Evolutionary conservation across 2,329 filamentous ascomycete species (phyloP), one percentile per base, ranked within the genome.

Genomic region (Venturia carpophila): DNA sequence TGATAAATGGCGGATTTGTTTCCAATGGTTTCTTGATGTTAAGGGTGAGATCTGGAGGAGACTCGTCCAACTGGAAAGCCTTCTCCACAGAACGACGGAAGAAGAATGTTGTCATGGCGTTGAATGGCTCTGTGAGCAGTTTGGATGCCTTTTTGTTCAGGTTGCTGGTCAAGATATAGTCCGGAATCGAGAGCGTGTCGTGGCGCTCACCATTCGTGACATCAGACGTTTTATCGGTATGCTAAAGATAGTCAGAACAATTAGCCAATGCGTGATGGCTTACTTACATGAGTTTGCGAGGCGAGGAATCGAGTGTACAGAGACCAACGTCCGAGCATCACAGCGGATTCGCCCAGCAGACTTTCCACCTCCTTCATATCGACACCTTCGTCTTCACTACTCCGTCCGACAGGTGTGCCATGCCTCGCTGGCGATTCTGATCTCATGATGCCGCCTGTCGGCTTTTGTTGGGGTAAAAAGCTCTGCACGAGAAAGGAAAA

Each of bases 401-500:
- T 77, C 11, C 89, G 83, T 17, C 85, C 84, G 2, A 68, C 68
- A 34, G 71, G 72, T 61, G 74, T 76, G 56, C 68, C 69, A 30
- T 67, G 65, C 43, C 82, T 75, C 11, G 90, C 90, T 0, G 93
- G 93, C 1, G 92, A 96, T 68, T 83, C 87, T 45, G 91, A 85
- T 56, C 91, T 84, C 2, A 88, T 83, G 1, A 87, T 87, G 1
- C 84, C 85, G 13, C 81, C 75, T 9, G 77, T 75, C 6, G 84
- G 80, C 67, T 87, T 87, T 66, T 91, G 88, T 39, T 84, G 80
- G 0, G 90, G 86, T 60, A 96, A 75, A 74, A 96, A 97, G 77
- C 92, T 97, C 76, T 97, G 92, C 0, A 97, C 92, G 56, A 99
- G 79, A 73, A 99, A 99, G 0, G 92, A 96, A 75, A 96, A 99